Evolutionary conservation across 805 yeast genomes (phyloP).

Genomic region (Metschnikowia baotianmanensis): DNA sequence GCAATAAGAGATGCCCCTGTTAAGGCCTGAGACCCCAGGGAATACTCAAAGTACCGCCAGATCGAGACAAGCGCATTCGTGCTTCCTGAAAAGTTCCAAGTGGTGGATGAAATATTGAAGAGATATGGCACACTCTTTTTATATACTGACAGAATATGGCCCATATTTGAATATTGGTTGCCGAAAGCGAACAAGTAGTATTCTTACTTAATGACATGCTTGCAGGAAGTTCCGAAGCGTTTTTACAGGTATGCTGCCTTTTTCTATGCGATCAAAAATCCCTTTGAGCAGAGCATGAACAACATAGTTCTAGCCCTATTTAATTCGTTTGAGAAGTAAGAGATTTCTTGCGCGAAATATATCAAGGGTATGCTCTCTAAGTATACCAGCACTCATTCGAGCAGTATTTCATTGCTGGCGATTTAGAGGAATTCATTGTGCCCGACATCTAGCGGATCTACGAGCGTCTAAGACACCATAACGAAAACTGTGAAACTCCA

Average conservation of each 20-base stretch:
- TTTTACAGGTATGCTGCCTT: neutral
- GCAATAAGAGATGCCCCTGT: no score
- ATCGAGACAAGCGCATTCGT: no score
- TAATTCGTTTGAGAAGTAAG: neutral
- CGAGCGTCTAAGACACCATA: neutral
- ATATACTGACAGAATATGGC: neutral
- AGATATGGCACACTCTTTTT: no score
- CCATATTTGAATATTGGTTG: no score
- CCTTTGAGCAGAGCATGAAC: neutral
- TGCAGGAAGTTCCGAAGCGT: neutral
- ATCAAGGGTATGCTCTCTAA: neutral
- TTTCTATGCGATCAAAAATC: no score
- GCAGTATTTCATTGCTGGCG: neutral
- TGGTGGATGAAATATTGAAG: no score
- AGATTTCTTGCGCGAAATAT: no score
- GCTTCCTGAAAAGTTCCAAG: no score
- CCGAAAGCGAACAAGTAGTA: neutral
- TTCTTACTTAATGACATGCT: neutral
- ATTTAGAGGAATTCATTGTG: neutral
- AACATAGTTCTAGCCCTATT: neutral
- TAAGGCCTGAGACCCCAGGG: no score
- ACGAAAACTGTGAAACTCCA: neutral
- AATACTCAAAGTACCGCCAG: no score
- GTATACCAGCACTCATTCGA: neutral
- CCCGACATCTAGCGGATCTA: neutral